These are phyloP conservation scores for Malassezia globosa DNA, from an alignment of 1,284 basidiomycete genomes.

Conservation along the genomic window DNA sequence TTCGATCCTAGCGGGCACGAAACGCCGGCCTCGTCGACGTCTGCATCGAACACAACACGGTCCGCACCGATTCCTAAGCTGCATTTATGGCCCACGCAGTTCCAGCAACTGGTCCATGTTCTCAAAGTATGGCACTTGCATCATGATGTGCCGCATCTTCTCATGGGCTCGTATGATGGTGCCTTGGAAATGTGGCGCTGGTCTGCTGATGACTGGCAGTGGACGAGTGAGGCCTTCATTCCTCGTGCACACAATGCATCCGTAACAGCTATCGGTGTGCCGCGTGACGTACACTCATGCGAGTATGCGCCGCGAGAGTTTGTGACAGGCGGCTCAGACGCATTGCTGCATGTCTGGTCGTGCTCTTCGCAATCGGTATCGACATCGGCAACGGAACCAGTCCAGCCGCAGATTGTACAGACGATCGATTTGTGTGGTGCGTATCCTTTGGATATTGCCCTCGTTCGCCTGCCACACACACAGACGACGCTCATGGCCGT, in stretches of 20 bases:
- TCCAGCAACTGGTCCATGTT: slow-evolving; percentile 1
- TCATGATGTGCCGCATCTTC: slow-evolving; percentile 10
- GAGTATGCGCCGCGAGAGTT: slow-evolving; percentile 6
- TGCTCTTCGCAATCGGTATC: neutral
- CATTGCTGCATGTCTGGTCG: slow-evolving; percentile 28
- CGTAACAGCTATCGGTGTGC: slow-evolving; percentile 26
- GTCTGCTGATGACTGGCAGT: neutral
- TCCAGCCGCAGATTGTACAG: slow-evolving; percentile 16
- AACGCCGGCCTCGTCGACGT: too few species aligned
- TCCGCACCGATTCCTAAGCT: neutral
- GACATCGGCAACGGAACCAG: too few species aligned
- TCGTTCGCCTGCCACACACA: slow-evolving; percentile 21
- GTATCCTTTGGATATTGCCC: slow-evolving; percentile 36
- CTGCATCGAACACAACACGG: neutral
- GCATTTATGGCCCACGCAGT: neutral
- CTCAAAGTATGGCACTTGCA: slow-evolving; percentile 1
- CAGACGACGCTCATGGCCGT: slow-evolving; percentile 26
- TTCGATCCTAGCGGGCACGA: neutral
- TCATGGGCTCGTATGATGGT: slow-evolving; percentile 27
- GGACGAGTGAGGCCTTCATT: slow-evolving; percentile 5
- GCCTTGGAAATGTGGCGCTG: slow-evolving; percentile 21
- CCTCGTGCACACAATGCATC: slow-evolving; percentile 24
- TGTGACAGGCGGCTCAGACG: slow-evolving; percentile 34
- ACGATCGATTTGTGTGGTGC: slow-evolving; percentile 25
- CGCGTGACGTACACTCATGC: slow-evolving; percentile 10